These are phyloP conservation scores for Ananas comosus DNA, from an alignment of 176 grass and related monocot species.

Conservation along the genomic window DNA sequence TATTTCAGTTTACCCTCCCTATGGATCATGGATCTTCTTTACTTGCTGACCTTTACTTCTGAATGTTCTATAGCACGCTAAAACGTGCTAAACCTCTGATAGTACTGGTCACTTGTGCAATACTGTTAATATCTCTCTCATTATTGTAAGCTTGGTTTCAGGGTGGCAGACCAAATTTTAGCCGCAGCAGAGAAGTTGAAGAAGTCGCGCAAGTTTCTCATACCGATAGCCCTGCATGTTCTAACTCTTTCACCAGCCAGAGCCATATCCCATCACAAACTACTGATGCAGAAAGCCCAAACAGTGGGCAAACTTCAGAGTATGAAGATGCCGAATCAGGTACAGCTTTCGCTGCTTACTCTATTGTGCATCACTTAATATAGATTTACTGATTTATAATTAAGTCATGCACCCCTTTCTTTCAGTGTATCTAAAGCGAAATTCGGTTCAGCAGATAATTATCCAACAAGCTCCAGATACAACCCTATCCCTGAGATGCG, in stretches of 20 bases:
- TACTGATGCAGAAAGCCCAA: conserved; percentile 80
- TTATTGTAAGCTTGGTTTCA: conserved; percentile 13
- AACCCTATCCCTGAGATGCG: conserved; percentile 91
- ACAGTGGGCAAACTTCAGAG: conserved; percentile 88
- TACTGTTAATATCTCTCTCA: not conserved
- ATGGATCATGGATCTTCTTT: too few species aligned
- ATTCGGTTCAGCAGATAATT: conserved; percentile 93
- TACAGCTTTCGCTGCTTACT: conserved; percentile 53
- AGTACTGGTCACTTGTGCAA: not conserved
- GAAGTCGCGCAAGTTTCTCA: conserved; percentile 38
- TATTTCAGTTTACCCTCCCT: not conserved
- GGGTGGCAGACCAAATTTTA: conserved; percentile 78
- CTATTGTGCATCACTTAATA: conserved; percentile 44
- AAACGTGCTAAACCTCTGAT: too few species aligned
- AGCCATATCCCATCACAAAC: conserved; percentile 74
- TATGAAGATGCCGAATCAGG: conserved; percentile 99
- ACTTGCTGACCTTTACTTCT: too few species aligned
- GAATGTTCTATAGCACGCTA: too few species aligned
- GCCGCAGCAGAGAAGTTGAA: conserved; percentile 67
- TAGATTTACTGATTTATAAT: conserved; percentile 49
- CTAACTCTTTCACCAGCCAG: conserved; percentile 78
- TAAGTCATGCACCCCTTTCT: conserved; percentile 52
- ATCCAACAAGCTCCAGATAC: conserved; percentile 88
- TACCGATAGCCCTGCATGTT: conserved; percentile 70
- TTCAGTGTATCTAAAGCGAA: conserved; percentile 90